phyloP scores from a whole-genome alignment of 2,329 filamentous ascomycete species.

The Botrytis elliptica region DNA sequence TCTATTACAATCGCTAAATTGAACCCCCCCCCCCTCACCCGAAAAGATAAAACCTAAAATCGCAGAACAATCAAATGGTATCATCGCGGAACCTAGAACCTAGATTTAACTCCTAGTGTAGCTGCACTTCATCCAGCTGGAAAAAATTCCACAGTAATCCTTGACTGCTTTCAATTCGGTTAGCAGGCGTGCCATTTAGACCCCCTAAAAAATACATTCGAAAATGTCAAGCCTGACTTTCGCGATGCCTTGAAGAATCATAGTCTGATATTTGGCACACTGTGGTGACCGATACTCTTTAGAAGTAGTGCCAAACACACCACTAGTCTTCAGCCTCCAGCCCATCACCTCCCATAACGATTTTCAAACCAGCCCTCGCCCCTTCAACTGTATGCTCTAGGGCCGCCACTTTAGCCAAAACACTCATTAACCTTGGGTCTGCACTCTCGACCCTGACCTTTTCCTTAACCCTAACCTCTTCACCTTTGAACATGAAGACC shows the following conservation, averaged over 20 bases:
- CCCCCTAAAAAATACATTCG: too few relatives aligned
- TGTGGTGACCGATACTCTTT: not conserved
- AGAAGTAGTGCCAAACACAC: not conserved
- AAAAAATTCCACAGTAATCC: not conserved
- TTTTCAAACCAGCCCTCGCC: constrained; percentile 68
- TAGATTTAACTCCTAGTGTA: not conserved
- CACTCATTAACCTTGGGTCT: constrained; percentile 80
- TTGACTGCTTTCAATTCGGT: not conserved
- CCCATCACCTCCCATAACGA: constrained; percentile 63
- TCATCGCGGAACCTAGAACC: not conserved
- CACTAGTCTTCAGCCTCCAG: constrained; percentile 15
- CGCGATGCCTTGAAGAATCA: not conserved
- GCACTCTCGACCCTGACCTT: constrained; percentile 81
- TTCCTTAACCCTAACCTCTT: constrained; percentile 81
- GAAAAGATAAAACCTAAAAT: not conserved
- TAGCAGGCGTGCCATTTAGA: not conserved
- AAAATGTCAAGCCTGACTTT: not conserved
- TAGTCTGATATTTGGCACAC: not conserved
- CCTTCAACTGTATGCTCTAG: constrained; percentile 70
- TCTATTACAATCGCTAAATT: not conserved
- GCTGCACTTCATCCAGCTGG: not conserved
- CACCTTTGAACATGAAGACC: constrained; percentile 63
- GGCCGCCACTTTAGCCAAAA: constrained; percentile 79
- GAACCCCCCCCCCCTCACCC: too few relatives aligned
- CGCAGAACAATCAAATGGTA: not conserved